Evolutionary conservation across 1,284 basidiomycete genomes (phyloP), one percentile per base, ranked within the genome.

Genomic region (Peniophora sp.): DNA sequence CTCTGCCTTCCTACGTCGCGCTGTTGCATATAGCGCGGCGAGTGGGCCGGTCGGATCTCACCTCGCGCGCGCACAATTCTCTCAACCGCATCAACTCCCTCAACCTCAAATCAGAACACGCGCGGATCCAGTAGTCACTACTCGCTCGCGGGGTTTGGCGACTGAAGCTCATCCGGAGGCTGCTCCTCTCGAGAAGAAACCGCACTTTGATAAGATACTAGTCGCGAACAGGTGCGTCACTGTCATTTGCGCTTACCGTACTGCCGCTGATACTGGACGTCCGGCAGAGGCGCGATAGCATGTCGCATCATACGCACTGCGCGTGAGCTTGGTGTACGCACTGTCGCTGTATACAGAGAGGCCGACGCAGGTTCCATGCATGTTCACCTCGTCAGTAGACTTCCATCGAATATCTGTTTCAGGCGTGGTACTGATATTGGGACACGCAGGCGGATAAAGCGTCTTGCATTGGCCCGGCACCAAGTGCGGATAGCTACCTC

Each of bases 391-490:
- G 85, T 85, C 59, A 48, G 72, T 56, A 23, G 15, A 46, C n/a
- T 32, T 11, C 14, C 43, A 46, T 3, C 24, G n/a, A 14, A 10
- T n/a, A n/a, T n/a, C n/a, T n/a, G n/a, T n/a, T n/a, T n/a, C n/a
- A n/a, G n/a, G n/a, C n/a, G n/a, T n/a, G n/a, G n/a, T n/a, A n/a
- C n/a, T n/a, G n/a, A n/a, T n/a, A n/a, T n/a, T n/a, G n/a, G n/a
- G n/a, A n/a, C n/a, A n/a, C n/a, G n/a, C n/a, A 92, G 85, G 94
- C 95, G 17, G 94, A 97, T 62, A 94, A 97, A 63, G 93, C 94
- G 3, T 95, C 92, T 63, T 90, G 88, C 58, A 93, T 97, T 48
- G 94, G 95, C 1, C 91, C 92, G 15, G 89, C 94, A 1, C 84
- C 86, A 0, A 93, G 91, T 0, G 68, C 85, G 0, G 85, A 96